phyloP scores from a whole-genome alignment of 441 rosid species.

The Theobroma grandiflorum region DNA sequence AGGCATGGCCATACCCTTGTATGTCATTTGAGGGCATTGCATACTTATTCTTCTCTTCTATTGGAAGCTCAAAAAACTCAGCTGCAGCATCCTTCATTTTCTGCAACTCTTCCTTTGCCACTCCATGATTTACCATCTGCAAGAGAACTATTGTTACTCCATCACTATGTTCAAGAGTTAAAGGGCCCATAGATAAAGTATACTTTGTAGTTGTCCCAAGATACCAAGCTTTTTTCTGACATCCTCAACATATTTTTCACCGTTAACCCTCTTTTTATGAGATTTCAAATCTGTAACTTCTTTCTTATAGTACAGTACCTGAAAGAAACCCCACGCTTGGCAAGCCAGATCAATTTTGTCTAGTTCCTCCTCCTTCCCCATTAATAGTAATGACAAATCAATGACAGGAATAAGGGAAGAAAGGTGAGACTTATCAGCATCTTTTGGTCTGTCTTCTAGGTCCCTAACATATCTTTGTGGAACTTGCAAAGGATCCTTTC shows the following conservation, averaged over 20 bases:
- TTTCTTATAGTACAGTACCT: conserved; percentile 24
- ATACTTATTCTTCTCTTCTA: conserved; percentile 37
- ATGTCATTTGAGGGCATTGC: conserved; percentile 33
- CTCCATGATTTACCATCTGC: conserved; percentile 41
- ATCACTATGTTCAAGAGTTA: not conserved
- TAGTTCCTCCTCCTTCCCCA: conserved; percentile 31
- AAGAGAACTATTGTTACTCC: not conserved
- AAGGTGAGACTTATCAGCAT: conserved; percentile 23
- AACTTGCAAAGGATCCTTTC: conserved; percentile 32
- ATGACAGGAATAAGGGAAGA: conserved; percentile 35
- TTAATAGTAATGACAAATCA: conserved; percentile 30
- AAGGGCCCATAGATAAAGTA: not conserved
- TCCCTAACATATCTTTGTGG: conserved; percentile 37
- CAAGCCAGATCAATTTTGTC: conserved; percentile 33
- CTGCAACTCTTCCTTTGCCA: conserved; percentile 30
- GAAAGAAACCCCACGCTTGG: conserved; percentile 47
- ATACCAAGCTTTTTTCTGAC: not conserved
- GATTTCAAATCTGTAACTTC: not conserved
- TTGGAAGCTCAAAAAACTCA: conserved; percentile 36
- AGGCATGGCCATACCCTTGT: conserved; percentile 37
- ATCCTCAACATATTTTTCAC: not conserved
- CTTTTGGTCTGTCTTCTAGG: conserved; percentile 22
- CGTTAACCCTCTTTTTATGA: not conserved
- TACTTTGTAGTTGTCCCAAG: too few species aligned
- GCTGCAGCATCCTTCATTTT: conserved; percentile 31